Evolutionary conservation across 495 filamentous ascomycete genomes (phyloP).

Genomic region (Mytilinidion resinicola): DNA sequence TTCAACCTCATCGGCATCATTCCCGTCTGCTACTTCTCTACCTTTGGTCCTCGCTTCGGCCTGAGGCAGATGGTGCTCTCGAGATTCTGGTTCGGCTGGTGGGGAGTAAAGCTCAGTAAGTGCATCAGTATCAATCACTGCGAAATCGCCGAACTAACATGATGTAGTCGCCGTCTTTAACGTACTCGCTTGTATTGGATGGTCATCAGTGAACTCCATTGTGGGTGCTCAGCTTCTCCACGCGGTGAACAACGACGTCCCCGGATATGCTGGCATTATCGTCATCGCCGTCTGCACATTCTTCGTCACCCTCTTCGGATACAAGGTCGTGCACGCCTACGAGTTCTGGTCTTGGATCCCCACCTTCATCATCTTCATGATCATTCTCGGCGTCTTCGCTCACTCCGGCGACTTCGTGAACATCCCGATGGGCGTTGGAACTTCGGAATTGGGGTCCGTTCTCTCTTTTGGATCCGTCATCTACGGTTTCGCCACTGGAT

Average conservation of each 20-base stretch:
- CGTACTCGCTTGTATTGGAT: conserved; percentile 62
- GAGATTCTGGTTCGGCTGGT: conserved; percentile 56
- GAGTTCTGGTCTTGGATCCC: conserved; percentile 78
- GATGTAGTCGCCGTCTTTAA: conserved; percentile 63
- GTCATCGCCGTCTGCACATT: conserved; percentile 69
- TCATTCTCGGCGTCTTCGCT: conserved; percentile 66
- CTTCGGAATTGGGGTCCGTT: conserved; percentile 55
- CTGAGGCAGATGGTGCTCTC: conserved; percentile 81
- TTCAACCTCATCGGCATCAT: conserved; percentile 70
- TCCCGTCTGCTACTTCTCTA: conserved; percentile 74
- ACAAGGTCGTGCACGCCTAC: conserved; percentile 74
- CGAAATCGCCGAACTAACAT: background rate
- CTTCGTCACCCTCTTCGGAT: conserved; percentile 57
- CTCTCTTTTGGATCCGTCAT: conserved; percentile 65
- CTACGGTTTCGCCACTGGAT: conserved; percentile 65
- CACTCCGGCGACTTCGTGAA: conserved; percentile 67
- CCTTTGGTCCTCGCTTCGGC: conserved; percentile 71
- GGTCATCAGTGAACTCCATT: conserved; percentile 52
- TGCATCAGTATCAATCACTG: background rate
- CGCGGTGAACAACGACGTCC: conserved; percentile 54
- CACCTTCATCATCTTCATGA: conserved; percentile 68
- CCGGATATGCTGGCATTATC: conserved; percentile 58
- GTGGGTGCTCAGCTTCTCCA: conserved; percentile 77
- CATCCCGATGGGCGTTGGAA: conserved; percentile 57
- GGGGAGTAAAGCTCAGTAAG: conserved; percentile 24